Base-by-base conservation (phyloP, 2,329 filamentous ascomycete species). In the Diaporthe sp. region DNA sequence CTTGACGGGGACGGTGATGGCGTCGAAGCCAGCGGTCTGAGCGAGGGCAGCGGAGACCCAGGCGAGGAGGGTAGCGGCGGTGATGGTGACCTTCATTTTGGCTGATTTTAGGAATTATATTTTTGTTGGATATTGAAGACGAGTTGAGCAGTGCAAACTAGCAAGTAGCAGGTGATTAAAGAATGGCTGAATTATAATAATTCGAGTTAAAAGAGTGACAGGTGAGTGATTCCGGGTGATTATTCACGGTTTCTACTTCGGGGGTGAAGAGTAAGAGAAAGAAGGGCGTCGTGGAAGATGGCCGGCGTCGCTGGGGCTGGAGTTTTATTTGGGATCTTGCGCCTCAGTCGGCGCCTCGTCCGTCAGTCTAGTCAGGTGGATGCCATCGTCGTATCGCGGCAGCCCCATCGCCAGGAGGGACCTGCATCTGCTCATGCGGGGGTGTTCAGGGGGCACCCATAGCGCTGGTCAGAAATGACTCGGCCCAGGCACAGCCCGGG, bases 61-160 rank as follows among this genome's bases (percentile, higher is more conserved):
- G 81, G 89, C 89, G 84, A 91, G 78, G 78, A 89, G 77, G 80
- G 89, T 83, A 75, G 87, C 83, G 79, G 85, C 81, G 79, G 87
- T 82, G 77, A 86, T 77, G 77, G 85, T 82, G 85, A 87, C 90
- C 80, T 85, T 87, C 89, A 92, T 91, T 77, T 87, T 90, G 87
- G 80, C 89, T 91, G 91, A 17, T 38, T 38, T 74, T 70, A 40
- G 15, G 52, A 38, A 40, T 40, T 40, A 28, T 25, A 45, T 71
- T n/a, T 71, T n/a, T 28, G 28, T 69, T 70, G 69, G 72, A 60
- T 67, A 33, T 61, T 42, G 45, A 30, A 71, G 19, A 52, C 28
- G n/a, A 19, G 19, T 57, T 15, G 22, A 33, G 19, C n/a, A 28
- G 30, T 40, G 19, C 28, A 15, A 12, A 13, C 55, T n/a, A 33